Conservation (phyloP, 768 basidiomycete genomes). For the Amylocystis lapponica region DNA sequence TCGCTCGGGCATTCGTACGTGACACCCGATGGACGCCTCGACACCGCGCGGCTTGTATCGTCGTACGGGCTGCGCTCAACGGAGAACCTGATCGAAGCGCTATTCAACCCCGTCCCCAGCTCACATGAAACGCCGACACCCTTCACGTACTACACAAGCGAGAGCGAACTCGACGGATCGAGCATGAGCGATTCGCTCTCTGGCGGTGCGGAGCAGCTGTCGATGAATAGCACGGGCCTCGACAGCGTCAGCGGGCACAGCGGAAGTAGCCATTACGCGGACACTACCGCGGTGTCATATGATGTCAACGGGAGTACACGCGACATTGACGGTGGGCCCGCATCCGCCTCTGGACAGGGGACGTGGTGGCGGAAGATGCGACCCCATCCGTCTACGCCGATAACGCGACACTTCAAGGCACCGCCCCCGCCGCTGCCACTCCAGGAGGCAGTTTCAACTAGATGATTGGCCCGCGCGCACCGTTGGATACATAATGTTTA, state of each 20-base stretch:
- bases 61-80: slow-evolving; percentile 59
- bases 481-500: neutral
- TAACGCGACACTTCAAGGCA: slow-evolving; percentile 4
- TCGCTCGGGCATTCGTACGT: slow-evolving; percentile 13
- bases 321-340: neutral
- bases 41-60: slow-evolving; percentile 37
- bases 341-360: neutral
- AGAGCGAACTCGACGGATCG: slow-evolving; percentile 4
- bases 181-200: slow-evolving; percentile 3
- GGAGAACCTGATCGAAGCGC: slow-evolving; percentile 68
- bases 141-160: slow-evolving; percentile 24
- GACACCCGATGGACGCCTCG: slow-evolving; percentile 16
- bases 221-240: slow-evolving; percentile 11
- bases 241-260: slow-evolving; percentile 8
- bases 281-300: slow-evolving; percentile 6
- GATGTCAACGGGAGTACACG: neutral
- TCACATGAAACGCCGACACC: slow-evolving; percentile 13
- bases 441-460: neutral
- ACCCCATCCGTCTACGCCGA: slow-evolving; percentile 14
- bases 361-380: slow-evolving; percentile 19
- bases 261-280: slow-evolving; percentile 9
- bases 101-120: slow-evolving; percentile 64
- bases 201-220: slow-evolving; percentile 2
- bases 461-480: neutral
- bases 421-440: neutral